Evolutionary conservation across 192 early-diverging fungal genomes (phyloP), one percentile per base, ranked within the genome.

Genomic region (Backusella tarrabulga): DNA sequence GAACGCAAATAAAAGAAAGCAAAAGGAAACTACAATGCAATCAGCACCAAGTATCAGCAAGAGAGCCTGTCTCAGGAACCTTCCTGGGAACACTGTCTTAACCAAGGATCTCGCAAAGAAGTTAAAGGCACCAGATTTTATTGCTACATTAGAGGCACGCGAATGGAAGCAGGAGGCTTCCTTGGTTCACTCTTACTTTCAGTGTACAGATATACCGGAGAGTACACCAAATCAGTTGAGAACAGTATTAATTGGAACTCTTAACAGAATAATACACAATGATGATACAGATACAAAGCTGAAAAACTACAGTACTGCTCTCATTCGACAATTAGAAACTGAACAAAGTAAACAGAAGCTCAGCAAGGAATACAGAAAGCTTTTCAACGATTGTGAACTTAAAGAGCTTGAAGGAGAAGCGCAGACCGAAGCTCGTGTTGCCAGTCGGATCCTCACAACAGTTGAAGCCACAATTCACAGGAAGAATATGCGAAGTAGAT

Each of bases 121-220:
- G 7, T n/a, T 23, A 56, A 56, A 56, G n/a, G 3, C 1, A 21
- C 52, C 52, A 26, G 21, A 23, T 23, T 56, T 56, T 7, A 56
- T 56, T 56, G 52, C 52, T 23, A 56, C n/a, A 7, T 56, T 56
- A 56, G 21, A 23, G 52, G 52, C 21, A 56, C 52, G 52, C 23
- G n/a, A 56, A 56, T 56, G 52, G 21, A 56, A 56, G 3, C 52
- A 15, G 21, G 52, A 56, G 21, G 21, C 21, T 56, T 56, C 52
- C 52, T 56, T 56, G 52, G 52, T 56, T 56, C 52, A 21, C 52
- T 56, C 52, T 56, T 52, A 52, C 50, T 52, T 56, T 56, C 52
- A 56, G 15, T n/a, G 26, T 23, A 56, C 52, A 56, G n/a, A 56
- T 15, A 56, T 56, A 0, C 21, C 21, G 15, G 52, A 56, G 15